Evolutionary conservation across 164 flowering plant genomes (phyloP).

Genomic region (Kingdonia uniflora): DNA sequence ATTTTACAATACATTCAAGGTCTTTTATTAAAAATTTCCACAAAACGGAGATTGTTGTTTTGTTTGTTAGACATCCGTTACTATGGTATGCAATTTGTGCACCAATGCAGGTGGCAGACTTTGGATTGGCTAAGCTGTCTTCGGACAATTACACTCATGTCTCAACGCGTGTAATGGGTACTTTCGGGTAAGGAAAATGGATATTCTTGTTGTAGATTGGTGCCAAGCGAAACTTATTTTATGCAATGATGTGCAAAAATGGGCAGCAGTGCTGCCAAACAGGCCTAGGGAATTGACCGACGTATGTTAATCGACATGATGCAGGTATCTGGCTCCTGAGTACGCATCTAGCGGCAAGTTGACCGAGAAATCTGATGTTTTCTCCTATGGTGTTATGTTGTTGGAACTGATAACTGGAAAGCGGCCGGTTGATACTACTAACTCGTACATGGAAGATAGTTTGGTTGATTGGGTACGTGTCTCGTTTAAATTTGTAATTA

Average conservation of each 20-base stretch:
- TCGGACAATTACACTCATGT: slow-evolving; percentile 65
- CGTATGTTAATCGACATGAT: slow-evolving; percentile 1
- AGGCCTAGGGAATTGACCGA: too few relatives aligned
- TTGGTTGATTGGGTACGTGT: slow-evolving; percentile 76
- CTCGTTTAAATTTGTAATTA: not conserved
- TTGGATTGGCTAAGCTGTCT: slow-evolving; percentile 76
- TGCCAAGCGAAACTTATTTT: too few relatives aligned
- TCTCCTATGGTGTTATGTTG: slow-evolving; percentile 78
- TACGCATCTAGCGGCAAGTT: slow-evolving; percentile 80
- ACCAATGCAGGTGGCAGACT: slow-evolving; percentile 63
- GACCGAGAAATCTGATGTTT: slow-evolving; percentile 76
- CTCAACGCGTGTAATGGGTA: slow-evolving; percentile 86
- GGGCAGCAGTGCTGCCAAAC: too few relatives aligned
- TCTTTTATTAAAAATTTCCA: too few relatives aligned
- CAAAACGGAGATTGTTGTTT: too few relatives aligned
- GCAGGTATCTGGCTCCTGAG: slow-evolving; percentile 83
- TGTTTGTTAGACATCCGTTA: too few relatives aligned
- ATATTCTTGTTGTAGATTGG: not conserved
- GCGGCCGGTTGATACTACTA: slow-evolving; percentile 45
- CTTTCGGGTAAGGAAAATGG: slow-evolving; percentile 50
- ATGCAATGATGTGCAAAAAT: too few relatives aligned
- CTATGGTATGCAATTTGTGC: too few relatives aligned
- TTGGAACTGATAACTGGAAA: slow-evolving; percentile 66
- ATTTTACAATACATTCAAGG: too few relatives aligned
- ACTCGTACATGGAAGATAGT: slow-evolving; percentile 45